Evolutionary conservation across 805 yeast species (phyloP).

Genomic region (Citeromyces nyonsensis): DNA sequence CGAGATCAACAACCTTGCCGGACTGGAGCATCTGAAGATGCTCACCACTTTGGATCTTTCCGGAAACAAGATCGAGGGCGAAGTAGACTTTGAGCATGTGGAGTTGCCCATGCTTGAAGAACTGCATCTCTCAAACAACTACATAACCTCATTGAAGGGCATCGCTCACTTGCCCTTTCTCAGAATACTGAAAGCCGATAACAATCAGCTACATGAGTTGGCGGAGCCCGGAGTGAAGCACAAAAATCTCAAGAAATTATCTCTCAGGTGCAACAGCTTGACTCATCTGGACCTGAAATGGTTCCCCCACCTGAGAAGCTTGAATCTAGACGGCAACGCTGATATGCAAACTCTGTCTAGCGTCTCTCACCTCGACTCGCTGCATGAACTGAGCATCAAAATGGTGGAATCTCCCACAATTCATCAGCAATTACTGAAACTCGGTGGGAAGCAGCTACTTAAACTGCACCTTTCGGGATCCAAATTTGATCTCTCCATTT

Average conservation of each 20-base stretch:
- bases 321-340: conserved; percentile 26
- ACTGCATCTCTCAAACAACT: conserved; percentile 25
- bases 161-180: conserved; percentile 19
- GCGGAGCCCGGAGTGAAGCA: conserved; percentile 7
- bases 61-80: conserved; percentile 22
- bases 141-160: conserved; percentile 16
- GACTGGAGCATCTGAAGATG: conserved; percentile 20
- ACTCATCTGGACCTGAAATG: conserved; percentile 13
- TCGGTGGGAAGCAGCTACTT: conserved; percentile 15
- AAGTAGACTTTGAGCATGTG: conserved; percentile 17
- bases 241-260: conserved; percentile 18
- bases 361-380: conserved; percentile 12
- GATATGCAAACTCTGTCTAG: conserved; percentile 11
- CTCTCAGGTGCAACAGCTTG: conserved; percentile 21
- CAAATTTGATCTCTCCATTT: neutral
- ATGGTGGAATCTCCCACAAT: conserved; percentile 12
- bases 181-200: conserved; percentile 22
- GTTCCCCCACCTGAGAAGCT: conserved; percentile 22
- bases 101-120: conserved; percentile 24
- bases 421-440: conserved; percentile 6
- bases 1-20: conserved; percentile 16
- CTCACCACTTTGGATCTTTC: conserved; percentile 23
- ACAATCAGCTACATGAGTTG: conserved; percentile 19
- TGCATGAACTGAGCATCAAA: conserved; percentile 28
- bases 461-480: conserved; percentile 4